A percentile compares a stretch with the other conserved stretches of the same genome.
These are phyloP conservation scores for Oenanthe javanica DNA, from an alignment of 140 eudicot species.

Conservation along the genomic window DNA sequence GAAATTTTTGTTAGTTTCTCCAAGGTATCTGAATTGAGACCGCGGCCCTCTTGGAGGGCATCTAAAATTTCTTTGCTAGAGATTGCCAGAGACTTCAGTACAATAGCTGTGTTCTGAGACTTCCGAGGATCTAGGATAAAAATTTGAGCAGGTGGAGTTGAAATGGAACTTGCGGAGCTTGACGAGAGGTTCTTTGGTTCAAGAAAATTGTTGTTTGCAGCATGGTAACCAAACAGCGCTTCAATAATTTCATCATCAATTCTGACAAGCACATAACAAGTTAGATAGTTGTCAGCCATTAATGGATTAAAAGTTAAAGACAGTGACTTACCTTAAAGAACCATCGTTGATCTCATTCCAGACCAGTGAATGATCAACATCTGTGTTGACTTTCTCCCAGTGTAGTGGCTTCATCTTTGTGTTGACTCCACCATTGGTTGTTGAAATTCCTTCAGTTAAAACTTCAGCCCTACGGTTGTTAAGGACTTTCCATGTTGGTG, in stretches of 20 bases:
- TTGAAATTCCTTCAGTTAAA: constrained; percentile 17
- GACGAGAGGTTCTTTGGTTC: constrained; percentile 27
- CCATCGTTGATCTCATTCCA: constrained; percentile 73
- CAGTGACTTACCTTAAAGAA: constrained; percentile 42
- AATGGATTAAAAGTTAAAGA: not conserved
- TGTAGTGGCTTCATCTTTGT: constrained; percentile 67
- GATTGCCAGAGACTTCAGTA: constrained; percentile 56
- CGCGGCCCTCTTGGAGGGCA: constrained; percentile 56
- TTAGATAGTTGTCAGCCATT: not conserved
- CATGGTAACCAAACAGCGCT: constrained; percentile 54
- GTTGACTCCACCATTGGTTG: constrained; percentile 17
- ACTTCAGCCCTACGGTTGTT: constrained; percentile 15
- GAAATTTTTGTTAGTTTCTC: constrained; percentile 64
- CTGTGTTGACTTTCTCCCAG: constrained; percentile 73
- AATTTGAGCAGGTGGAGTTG: constrained; percentile 37
- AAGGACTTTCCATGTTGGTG: constrained; percentile 23
- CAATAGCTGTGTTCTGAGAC: constrained; percentile 76
- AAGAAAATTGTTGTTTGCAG: constrained; percentile 24
- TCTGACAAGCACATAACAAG: constrained; percentile 22
- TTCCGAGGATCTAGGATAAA: constrained; percentile 61
- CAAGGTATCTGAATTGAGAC: constrained; percentile 47
- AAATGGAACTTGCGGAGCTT: constrained; percentile 25
- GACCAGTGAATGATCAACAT: constrained; percentile 73
- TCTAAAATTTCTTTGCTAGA: constrained; percentile 60
- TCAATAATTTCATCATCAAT: constrained; percentile 69